Conservation (phyloP, 371 early-diverging fungal species). For the Mortierella sp. region DNA sequence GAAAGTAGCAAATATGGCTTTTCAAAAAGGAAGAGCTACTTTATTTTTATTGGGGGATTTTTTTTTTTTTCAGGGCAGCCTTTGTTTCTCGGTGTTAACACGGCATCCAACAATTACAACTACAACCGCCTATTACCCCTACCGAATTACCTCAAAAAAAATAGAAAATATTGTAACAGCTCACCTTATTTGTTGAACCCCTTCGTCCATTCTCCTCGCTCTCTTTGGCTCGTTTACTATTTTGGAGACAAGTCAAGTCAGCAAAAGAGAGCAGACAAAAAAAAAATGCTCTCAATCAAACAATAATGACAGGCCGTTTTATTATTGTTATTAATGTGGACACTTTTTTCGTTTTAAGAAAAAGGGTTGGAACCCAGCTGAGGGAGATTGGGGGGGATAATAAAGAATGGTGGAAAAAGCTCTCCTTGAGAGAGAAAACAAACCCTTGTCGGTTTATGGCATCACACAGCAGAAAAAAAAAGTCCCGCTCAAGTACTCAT, state of each 20-base stretch:
- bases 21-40: no score
- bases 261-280: conserved; percentile 11
- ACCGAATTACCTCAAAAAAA: not conserved
- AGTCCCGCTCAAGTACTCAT: not conserved
- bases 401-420: not conserved
- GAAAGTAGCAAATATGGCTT: no score
- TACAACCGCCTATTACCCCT: conserved; percentile 2
- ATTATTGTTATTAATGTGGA: not conserved
- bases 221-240: not conserved
- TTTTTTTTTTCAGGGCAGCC: not conserved
- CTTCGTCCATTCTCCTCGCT: conserved; percentile 1
- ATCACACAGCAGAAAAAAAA: conserved; percentile 15
- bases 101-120: not conserved
- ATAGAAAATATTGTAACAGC: not conserved
- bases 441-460: conserved; percentile 1
- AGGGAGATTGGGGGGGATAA: not conserved
- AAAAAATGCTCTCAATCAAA: conserved; percentile 34
- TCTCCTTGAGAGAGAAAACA: conserved; percentile 1
- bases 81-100: not conserved
- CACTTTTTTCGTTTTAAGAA: not conserved
- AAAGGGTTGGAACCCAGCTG: conserved; percentile 1
- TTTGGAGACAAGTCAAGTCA: conserved; percentile 11
- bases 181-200: not conserved
- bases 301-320: conserved; percentile 22
- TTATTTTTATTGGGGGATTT: not conserved